Base-by-base conservation (phyloP, 2,329 filamentous ascomycete species). In the Xylariaceae sp. region DNA sequence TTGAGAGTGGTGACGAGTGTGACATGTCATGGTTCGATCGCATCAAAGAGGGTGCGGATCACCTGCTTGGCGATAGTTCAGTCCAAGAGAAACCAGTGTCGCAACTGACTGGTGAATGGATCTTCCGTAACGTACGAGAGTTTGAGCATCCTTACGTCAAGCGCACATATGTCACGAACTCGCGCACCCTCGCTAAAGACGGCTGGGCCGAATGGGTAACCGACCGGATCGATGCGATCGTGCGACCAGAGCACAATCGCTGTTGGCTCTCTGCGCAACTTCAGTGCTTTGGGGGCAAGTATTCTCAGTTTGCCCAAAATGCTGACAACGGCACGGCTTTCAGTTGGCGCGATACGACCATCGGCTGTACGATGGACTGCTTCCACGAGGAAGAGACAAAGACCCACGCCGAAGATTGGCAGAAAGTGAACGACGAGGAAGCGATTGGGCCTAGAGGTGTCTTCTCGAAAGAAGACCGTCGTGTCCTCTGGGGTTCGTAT, bases 121-220 rank as follows among this genome's bases (percentile, higher is more conserved):
- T 74, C 42, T 73, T 74, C 55, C 59, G 54, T 1, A 66, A 67
- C 41, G 57, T 60, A 3, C 63, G 70, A 29, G 70, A 74, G 49
- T 74, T 73, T 42, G 63, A 71, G 19, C 63, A 68, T 17, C 72
- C 72, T 0, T 74, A 74, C 41, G 61, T 67, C 36, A 74, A 74
- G 59, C 64, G 69, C 7, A 70, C 69, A 2, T 69, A 71, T 41
- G 37, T 60, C 16, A 74, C 69, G 16, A 62, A 60, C 9, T 71
- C 68, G 11, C 66, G 53, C 16, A 67, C 63, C 2, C 63, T 74
- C 8, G 51, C 39, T 0, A 57, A 56, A 28, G 63, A 68, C 36
- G 56, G 57, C 3, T 73, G 68, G 69, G 59, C 64, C 7, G 50
- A 64, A 8, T 65, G 61, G 57, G 58, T 66, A 1, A 54, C 59